Conservation (phyloP, 192 early-diverging fungal genomes). For the Backusella liffmaniae region DNA sequence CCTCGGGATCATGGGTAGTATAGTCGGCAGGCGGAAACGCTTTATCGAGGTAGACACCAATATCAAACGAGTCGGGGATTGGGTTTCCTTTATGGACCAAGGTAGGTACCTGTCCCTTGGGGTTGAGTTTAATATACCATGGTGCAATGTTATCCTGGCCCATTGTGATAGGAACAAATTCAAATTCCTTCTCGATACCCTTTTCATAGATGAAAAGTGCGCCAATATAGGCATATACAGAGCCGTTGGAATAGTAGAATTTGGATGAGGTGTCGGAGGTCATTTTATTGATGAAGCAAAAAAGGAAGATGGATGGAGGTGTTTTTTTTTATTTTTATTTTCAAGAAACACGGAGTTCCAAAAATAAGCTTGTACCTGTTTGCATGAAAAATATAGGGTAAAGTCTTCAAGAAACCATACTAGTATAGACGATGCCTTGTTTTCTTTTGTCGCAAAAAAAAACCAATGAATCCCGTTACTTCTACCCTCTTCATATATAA, state of each 20-base stretch:
- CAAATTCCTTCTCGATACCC: neutral
- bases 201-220: neutral
- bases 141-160: slow-evolving; percentile 12
- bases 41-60: neutral
- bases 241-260: neutral
- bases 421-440: neutral
- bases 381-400: neutral
- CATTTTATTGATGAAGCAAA: neutral
- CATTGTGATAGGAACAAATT: neutral
- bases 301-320: neutral
- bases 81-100: neutral
- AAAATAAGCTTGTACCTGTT: neutral
- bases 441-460: neutral
- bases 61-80: neutral
- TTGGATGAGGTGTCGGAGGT: neutral
- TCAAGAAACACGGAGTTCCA: neutral
- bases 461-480: neutral
- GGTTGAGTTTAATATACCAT: slow-evolving; percentile 18
- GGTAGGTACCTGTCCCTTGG: slow-evolving; percentile 19
- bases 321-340: neutral
- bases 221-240: neutral
- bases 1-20: neutral
- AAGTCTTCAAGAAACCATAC: neutral
- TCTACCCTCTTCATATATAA: neutral
- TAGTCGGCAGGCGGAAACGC: neutral